Base-by-base conservation (phyloP, 1,139 yeast genomes). In the Suhomyces kunorum region DNA sequence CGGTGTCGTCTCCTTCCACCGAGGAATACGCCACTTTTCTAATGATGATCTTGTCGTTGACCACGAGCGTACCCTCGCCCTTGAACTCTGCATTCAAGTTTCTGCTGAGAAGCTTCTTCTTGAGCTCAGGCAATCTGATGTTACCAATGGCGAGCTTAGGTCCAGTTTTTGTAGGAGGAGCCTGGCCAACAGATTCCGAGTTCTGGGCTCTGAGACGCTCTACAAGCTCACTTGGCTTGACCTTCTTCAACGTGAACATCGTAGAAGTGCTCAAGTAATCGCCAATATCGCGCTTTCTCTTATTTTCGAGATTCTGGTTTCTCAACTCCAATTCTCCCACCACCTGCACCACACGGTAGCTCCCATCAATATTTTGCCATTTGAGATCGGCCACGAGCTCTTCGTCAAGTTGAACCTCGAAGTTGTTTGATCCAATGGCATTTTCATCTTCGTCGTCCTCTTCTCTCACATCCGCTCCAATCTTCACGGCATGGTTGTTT, bases 61-160 rank as follows among this genome's bases (percentile, higher is more conserved):
- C 86, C 7, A 90, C 95, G 38, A 92, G 67, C 0, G 90, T 82
- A 58, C 98, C 98, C 58, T 89, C 97, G 41, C 97, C 94, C 56
- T 86, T 81, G 59, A 92, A 88, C 55, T 90, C 97, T 0, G 96
- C 96, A 41, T 71, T 71, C 52, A 85, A 78, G 40, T 87, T 85
- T 38, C 67, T 64, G 14, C 72, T 68, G 20, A 75, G 63, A 35
- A 90, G 68, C 44, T 75, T 76, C 53, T 80, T 80, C 53, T 87
- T 83, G 42, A 92, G 69, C 51, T 89, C 96, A 0, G 95, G 87
- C 26, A 92, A 68, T 46, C 87, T 75, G 38, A 94, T 81, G 56
- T 90, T 96, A 35, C 99, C 99, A 47, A 92, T 87, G 20, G 94
- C 85, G 30, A 89, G 64, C 49, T 71, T 62, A 45, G 75, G 69